These are phyloP conservation scores for Pseudocercospora eumusae DNA, from an alignment of 2,329 filamentous ascomycete species.

Conservation along the genomic window DNA sequence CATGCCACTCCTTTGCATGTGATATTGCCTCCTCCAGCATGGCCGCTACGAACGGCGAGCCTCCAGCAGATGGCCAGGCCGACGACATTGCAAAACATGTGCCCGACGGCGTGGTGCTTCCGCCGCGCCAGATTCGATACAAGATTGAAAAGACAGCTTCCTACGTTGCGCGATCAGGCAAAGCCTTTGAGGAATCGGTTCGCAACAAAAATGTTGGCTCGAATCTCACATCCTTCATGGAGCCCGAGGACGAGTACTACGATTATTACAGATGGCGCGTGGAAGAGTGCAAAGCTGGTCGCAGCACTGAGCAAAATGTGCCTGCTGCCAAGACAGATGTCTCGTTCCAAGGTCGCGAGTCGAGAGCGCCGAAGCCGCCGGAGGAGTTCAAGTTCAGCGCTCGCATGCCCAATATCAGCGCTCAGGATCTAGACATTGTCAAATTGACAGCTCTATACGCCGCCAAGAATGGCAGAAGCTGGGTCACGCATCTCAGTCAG, in stretches of 20 bases:
- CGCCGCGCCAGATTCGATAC: constrained; percentile 77
- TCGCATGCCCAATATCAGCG: constrained; percentile 95
- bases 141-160: constrained; percentile 93
- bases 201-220: constrained; percentile 81
- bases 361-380: constrained; percentile 80
- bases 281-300: constrained; percentile 78
- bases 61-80: constrained; percentile 29
- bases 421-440: constrained; percentile 77
- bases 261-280: constrained; percentile 90
- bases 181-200: constrained; percentile 76
- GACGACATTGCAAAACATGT: constrained; percentile 69
- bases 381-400: constrained; percentile 90
- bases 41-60: constrained; percentile 36
- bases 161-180: constrained; percentile 72
- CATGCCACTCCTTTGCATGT: neutral
- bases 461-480: constrained; percentile 87
- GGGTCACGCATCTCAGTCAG: constrained; percentile 86
- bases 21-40: constrained; percentile 25
- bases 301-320: constrained; percentile 69
- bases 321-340: constrained; percentile 32
- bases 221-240: constrained; percentile 89
- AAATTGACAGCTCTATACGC: constrained; percentile 85
- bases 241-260: constrained; percentile 77
- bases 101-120: constrained; percentile 80
- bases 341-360: constrained; percentile 58